Percentiles rank a stretch among this genome's conserved stretches.
Evolutionary conservation across 345 rosid species (phyloP).

Genomic region (Mercurialis annua): DNA sequence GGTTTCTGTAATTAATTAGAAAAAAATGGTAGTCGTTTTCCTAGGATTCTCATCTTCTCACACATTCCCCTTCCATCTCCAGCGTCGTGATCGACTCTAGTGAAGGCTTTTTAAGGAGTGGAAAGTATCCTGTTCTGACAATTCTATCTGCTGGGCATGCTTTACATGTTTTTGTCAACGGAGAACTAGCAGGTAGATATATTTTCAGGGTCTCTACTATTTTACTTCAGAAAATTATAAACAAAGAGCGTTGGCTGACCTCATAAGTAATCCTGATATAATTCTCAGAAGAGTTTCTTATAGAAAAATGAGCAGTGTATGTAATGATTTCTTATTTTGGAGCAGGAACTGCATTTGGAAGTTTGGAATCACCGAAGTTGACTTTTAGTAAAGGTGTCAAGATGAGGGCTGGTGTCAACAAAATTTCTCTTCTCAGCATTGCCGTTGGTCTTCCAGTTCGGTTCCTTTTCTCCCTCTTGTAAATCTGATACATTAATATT

Average conservation of each 20-base stretch:
- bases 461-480: constrained; percentile 11
- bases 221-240: neutral
- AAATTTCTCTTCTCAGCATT: constrained; percentile 75
- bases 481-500: neutral
- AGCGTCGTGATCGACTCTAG: constrained; percentile 33
- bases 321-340: neutral
- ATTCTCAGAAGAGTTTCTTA: neutral
- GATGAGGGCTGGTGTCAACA: constrained; percentile 82
- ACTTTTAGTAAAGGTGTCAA: constrained; percentile 63
- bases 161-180: constrained; percentile 67
- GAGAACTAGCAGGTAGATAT: constrained; percentile 62
- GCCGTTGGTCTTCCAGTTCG: constrained; percentile 98
- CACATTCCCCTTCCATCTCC: constrained; percentile 3
- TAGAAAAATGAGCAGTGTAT: neutral
- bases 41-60: constrained; percentile 1
- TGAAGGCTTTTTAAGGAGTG: constrained; percentile 36
- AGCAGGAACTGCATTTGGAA: constrained; percentile 87
- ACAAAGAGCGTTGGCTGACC: neutral
- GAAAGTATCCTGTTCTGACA: constrained; percentile 40
- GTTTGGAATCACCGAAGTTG: constrained; percentile 85
- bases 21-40: neutral
- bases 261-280: neutral
- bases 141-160: constrained; percentile 79
- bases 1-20: neutral
- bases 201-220: neutral